Percentiles rank a stretch among this genome's conserved stretches.
These are phyloP conservation scores for Dissophora ornata DNA, from an alignment of 192 early-diverging fungal genomes.

Conservation along the genomic window DNA sequence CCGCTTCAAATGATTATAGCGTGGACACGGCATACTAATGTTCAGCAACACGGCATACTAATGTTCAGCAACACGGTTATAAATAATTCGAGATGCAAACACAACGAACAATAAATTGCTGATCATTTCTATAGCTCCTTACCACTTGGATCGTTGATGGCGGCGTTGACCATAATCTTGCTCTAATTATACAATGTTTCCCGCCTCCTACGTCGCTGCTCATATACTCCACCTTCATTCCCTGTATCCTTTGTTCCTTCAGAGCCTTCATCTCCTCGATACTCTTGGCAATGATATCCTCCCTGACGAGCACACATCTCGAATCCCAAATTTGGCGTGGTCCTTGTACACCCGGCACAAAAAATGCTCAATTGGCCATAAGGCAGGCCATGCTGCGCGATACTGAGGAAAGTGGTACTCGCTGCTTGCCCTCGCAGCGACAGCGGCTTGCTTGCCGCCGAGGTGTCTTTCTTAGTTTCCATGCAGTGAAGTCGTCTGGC, in stretches of 20 bases:
- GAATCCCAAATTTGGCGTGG: too few species aligned
- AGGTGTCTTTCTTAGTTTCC: too few species aligned
- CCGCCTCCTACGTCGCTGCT: slow-evolving; percentile 76
- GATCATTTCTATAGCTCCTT: slow-evolving; percentile 21
- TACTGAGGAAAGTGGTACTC: too few species aligned
- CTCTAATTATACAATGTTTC: slow-evolving; percentile 72
- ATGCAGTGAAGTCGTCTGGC: too few species aligned
- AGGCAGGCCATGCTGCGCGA: too few species aligned
- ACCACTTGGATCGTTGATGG: slow-evolving; percentile 93
- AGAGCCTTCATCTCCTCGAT: slow-evolving; percentile 95
- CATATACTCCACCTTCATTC: slow-evolving; percentile 74
- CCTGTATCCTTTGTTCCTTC: slow-evolving; percentile 85
- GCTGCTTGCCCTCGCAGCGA: too few species aligned
- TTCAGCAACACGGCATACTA: slow-evolving; percentile 91
- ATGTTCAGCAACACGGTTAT: slow-evolving; percentile 90
- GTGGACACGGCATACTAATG: slow-evolving; percentile 86
- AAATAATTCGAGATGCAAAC: too few species aligned
- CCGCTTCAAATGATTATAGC: slow-evolving; percentile 96
- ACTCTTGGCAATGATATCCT: slow-evolving; percentile 88
- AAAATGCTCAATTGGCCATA: too few species aligned
- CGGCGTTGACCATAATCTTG: slow-evolving; percentile 63
- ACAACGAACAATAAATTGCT: too few species aligned
- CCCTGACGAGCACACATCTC: too few species aligned
- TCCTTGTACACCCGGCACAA: too few species aligned
- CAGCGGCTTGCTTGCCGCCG: too few species aligned